Base-by-base conservation (phyloP, 2,329 filamentous ascomycete species). In the Paecilomyces sp. region DNA sequence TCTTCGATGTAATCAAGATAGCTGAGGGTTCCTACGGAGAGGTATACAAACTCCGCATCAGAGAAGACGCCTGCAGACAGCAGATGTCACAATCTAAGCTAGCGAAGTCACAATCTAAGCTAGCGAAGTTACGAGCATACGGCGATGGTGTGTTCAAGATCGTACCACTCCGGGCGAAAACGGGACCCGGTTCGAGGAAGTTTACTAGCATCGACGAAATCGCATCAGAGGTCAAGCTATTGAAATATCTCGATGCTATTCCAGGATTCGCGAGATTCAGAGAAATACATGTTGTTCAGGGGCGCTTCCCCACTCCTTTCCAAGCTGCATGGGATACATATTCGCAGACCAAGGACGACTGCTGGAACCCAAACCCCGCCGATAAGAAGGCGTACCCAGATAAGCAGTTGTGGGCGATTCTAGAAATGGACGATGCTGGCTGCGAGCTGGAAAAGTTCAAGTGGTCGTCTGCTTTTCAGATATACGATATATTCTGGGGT, bases 401-500 rank as follows among this genome's bases (percentile, higher is more conserved):
- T 50, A 75, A 79, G 3, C 84, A 87, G 67, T 73, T 87, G 2
- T 88, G 85, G 84, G 83, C 83, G 0, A 80, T 87, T 13, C 76
- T 88, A 12, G 85, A 88, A 65, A 88, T 88, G 85, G 81, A 85
- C 65, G 83, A 88, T 66, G 85, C 85, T 0, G 85, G 85, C 2
- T 80, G 74, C 22, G 84, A 87, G 65, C 74, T 86, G 36, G 81
- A 83, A 53, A 76, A 75, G 18, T 74, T 78, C 31, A 64, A 67
- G 33, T 76, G 74, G 70, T 72, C 70, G 1, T 77, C 76, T 0
- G 70, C 75, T 3, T 79, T 77, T 60, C 77, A 81, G 62, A 77
- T 83, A 1, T 87, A 84, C 75, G 85, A 88, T 67, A 80, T 88
- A 1, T 88, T 88, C 71, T 88, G 85, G 86, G 82, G 84, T 15